These are phyloP conservation scores for Nepenthes gracilis DNA, from an alignment of 148 eudicot genomes.

Conservation along the genomic window DNA sequence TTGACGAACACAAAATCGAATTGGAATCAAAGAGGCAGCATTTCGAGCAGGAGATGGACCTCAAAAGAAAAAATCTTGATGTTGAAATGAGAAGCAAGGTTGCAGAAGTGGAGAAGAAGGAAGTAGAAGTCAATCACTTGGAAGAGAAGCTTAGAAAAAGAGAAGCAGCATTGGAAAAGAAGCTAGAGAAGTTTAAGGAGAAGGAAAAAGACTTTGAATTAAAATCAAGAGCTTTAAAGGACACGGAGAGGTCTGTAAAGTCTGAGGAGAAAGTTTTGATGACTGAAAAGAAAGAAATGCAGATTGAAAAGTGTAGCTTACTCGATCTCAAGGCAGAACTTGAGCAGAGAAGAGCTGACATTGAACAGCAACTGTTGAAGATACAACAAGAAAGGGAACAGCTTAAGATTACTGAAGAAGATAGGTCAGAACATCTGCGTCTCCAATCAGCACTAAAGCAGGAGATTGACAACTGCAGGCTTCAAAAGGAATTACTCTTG, in stretches of 20 bases:
- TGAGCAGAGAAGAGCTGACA: slow-evolving; percentile 42
- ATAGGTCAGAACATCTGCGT: slow-evolving; percentile 57
- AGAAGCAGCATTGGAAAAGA: slow-evolving; percentile 78
- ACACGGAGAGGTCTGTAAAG: slow-evolving; percentile 46
- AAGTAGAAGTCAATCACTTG: slow-evolving; percentile 54
- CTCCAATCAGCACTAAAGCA: slow-evolving; percentile 69
- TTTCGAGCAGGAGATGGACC: slow-evolving; percentile 60
- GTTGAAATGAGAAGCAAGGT: slow-evolving; percentile 53
- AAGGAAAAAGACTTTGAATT: slow-evolving; percentile 53
- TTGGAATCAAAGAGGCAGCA: slow-evolving; percentile 14
- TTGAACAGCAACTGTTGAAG: slow-evolving; percentile 40
- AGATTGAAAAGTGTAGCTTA: not conserved
- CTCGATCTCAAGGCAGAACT: slow-evolving; percentile 31
- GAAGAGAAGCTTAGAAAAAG: slow-evolving; percentile 75
- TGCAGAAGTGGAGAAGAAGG: slow-evolving; percentile 57
- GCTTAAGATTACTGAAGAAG: slow-evolving; percentile 79
- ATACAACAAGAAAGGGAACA: slow-evolving; percentile 55
- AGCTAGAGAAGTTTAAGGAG: slow-evolving; percentile 63
- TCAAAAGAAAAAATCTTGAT: slow-evolving; percentile 48
- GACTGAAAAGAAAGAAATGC: slow-evolving; percentile 29
- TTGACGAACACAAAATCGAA: slow-evolving; percentile 63
- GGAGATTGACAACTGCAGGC: slow-evolving; percentile 63
- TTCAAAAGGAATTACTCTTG: slow-evolving; percentile 53
- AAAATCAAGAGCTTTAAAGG: slow-evolving; percentile 56
- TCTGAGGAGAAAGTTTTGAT: slow-evolving; percentile 35